These are phyloP conservation scores for Jackrogersella multiformis DNA, from an alignment of 495 filamentous ascomycete genomes.

Conservation along the genomic window DNA sequence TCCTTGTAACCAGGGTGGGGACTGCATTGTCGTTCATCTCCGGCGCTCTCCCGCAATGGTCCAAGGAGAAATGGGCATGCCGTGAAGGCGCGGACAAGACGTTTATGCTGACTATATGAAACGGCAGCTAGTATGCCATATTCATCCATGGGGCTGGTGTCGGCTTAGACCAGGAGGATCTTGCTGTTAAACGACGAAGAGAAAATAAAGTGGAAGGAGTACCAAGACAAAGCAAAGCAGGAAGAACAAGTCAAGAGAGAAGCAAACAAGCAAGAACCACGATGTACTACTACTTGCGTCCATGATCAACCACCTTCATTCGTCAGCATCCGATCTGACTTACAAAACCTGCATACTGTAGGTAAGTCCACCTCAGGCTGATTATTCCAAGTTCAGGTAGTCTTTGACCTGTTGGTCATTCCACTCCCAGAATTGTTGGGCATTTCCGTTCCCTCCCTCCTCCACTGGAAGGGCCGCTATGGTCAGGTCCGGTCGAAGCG, in stretches of 20 bases:
- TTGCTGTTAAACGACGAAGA: constrained; percentile 50
- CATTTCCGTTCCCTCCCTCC: constrained; percentile 49
- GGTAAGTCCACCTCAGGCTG: too few species aligned
- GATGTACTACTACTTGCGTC: too few species aligned
- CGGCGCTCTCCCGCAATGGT: constrained; percentile 58
- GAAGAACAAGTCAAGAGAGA: not conserved
- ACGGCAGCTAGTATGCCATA: constrained; percentile 57
- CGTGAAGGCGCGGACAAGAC: constrained; percentile 44
- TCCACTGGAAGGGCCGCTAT: constrained; percentile 37
- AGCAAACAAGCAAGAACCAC: not conserved
- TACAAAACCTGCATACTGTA: too few species aligned
- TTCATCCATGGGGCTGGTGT: constrained; percentile 50
- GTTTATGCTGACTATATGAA: constrained; percentile 54
- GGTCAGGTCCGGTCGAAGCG: constrained; percentile 46
- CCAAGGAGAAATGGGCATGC: constrained; percentile 61
- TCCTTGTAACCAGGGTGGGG: constrained; percentile 55
- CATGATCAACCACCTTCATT: too few species aligned
- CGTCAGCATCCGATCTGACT: too few species aligned
- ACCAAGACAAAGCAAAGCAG: not conserved
- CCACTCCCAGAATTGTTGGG: constrained; percentile 54
- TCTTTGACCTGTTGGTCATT: constrained; percentile 50
- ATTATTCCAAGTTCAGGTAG: too few species aligned
- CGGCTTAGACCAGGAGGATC: constrained; percentile 59
- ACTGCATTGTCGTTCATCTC: constrained; percentile 50
- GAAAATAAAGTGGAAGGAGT: constrained; percentile 33